A percentile compares a stretch with the other conserved stretches of the same genome.
These are phyloP conservation scores for Phyllosticta capitalensis DNA, from an alignment of 2,329 filamentous ascomycete genomes.

Conservation along the genomic window DNA sequence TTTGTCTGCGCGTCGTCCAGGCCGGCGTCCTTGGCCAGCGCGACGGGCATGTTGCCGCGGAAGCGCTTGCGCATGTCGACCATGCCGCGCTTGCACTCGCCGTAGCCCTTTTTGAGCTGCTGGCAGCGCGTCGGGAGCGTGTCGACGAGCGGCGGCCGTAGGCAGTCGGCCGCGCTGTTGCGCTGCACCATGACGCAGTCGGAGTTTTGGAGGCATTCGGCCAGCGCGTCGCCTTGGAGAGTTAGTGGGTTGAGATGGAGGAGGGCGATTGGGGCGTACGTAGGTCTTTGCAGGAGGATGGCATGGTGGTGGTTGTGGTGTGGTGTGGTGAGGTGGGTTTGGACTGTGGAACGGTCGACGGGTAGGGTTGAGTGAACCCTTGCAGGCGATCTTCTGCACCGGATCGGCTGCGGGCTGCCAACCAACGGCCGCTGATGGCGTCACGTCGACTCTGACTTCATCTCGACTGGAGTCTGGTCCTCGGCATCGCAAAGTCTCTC, in stretches of 20 bases:
- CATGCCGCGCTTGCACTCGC: slow-evolving; percentile 91
- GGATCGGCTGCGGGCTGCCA: too few relatives aligned
- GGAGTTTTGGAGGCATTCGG: slow-evolving; percentile 88
- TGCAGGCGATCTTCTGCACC: background rate
- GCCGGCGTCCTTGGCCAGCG: slow-evolving; percentile 24
- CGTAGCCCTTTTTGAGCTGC: slow-evolving; percentile 85
- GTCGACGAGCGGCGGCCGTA: slow-evolving; percentile 71
- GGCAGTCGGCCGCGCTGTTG: slow-evolving; percentile 77
- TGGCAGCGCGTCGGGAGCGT: slow-evolving; percentile 80
- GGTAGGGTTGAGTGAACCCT: background rate
- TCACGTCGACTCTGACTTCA: background rate
- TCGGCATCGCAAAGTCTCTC: background rate
- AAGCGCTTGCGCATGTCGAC: slow-evolving; percentile 99
- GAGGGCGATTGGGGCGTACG: slow-evolving; percentile 47
- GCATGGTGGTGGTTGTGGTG: slow-evolving; percentile 48
- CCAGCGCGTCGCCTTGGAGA: slow-evolving; percentile 69
- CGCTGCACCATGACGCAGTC: slow-evolving; percentile 94
- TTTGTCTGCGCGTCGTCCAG: slow-evolving; percentile 16
- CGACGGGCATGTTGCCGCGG: slow-evolving; percentile 81
- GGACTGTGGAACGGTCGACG: background rate
- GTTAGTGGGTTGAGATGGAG: slow-evolving; percentile 3
- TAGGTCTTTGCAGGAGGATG: slow-evolving; percentile 93
- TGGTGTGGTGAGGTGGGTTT: background rate
- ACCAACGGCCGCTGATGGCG: background rate
- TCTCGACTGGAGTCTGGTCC: too few relatives aligned